Evolutionary conservation across 2,329 filamentous ascomycete genomes (phyloP), one percentile per base, ranked within the genome.

Genomic region (Truncatella angustata): DNA sequence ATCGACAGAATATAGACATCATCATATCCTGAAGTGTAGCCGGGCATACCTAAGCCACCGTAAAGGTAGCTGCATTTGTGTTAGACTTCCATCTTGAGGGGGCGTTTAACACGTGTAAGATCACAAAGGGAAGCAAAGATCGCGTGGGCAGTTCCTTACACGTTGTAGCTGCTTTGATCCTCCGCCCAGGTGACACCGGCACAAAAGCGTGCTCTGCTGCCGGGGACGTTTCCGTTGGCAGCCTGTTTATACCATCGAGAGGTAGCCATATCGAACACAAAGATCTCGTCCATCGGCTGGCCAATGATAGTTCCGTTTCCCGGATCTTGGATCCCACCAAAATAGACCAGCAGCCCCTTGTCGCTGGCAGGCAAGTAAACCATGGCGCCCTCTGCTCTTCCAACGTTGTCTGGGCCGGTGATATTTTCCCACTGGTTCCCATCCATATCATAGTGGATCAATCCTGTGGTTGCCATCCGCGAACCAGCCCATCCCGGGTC

Each of bases 161-260:
- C 81, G 57, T 87, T 86, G 60, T 85, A 86, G 6, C 80, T 84
- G 12, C 81, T 83, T 50, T 76, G 71, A 58, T 86, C 84, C 7
- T 73, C 60, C 0, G 82, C 75, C 75, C 82, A 85, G 2, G 79
- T 79, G 12, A 75, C 79, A 45, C 81, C 84, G 3, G 81, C 81
- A 61, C 84, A 87, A 55, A 86, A 86, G 24, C 79, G 76, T 23
- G 81, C 73, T 10, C 84, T 72, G 53, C 76, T 69, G 12, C 66
- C 66, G 3, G 84, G 84, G 1, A 80, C 63, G 24, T 74, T 63
- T 1, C 84, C 84, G 0, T 70, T 73, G 0, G 84, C 80, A 7
- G 70, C 76, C 60, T 87, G 83, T 9, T 67, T 73, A 54, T 85
- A 86, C 82, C 82, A 86, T 61, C 77, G 76, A 1, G 74, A 76